phyloP scores from a whole-genome alignment of 2,329 filamentous ascomycete species.

The Aspergillus latus region DNA sequence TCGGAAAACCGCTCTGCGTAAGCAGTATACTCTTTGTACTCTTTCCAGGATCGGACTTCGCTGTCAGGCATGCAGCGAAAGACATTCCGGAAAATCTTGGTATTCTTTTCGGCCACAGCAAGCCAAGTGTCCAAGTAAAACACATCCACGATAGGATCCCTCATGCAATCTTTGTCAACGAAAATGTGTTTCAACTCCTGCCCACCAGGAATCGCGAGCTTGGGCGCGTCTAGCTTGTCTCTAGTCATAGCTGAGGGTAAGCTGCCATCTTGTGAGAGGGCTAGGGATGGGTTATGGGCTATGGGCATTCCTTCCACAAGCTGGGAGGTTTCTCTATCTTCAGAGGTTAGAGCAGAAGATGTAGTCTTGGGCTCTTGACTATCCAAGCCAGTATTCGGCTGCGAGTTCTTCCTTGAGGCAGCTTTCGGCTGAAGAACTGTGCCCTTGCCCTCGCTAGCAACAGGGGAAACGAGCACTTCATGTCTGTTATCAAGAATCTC shows the following conservation, averaged over 20 bases:
- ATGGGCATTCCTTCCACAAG: conserved; percentile 26
- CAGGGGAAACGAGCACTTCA: conserved; percentile 68
- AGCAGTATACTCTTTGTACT: conserved; percentile 79
- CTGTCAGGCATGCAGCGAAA: conserved; percentile 98
- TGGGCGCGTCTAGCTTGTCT: conserved; percentile 52
- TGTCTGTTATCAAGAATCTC: conserved; percentile 62
- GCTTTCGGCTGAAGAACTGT: conserved; percentile 55
- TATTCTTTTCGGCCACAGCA: conserved; percentile 87
- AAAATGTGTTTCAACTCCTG: conserved; percentile 70
- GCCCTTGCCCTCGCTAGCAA: conserved; percentile 64
- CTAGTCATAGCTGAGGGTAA: conserved; percentile 56
- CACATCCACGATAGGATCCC: conserved; percentile 74
- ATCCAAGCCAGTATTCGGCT: conserved; percentile 19
- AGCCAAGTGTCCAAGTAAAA: conserved; percentile 92
- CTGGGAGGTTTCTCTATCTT: conserved; percentile 23
- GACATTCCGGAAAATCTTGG: conserved; percentile 86
- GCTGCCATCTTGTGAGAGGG: conserved; percentile 71
- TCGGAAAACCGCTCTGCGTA: conserved; percentile 78
- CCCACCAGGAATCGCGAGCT: conserved; percentile 47
- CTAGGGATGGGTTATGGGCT: conserved; percentile 65
- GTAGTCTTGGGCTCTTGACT: conserved; percentile 22
- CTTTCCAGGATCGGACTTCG: conserved; percentile 87
- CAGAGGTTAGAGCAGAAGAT: conserved; percentile 18
- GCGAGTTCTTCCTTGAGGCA: conserved; percentile 36
- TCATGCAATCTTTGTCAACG: conserved; percentile 90